Conservation (phyloP, 2,329 filamentous ascomycete species). For the Ceratocystis eucalypticola region DNA sequence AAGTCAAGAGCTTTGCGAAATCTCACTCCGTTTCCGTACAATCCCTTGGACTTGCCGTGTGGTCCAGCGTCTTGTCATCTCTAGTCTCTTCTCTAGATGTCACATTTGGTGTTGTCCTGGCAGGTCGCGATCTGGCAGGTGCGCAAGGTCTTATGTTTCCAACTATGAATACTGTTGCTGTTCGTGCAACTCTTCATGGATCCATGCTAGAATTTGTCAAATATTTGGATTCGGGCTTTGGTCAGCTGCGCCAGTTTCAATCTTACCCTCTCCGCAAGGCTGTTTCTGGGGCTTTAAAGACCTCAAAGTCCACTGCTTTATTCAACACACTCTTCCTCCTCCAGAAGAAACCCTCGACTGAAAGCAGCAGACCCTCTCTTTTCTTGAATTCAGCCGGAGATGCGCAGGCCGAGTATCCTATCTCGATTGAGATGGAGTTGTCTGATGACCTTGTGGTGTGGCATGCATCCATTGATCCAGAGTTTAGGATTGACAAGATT, state of each 20-base stretch:
- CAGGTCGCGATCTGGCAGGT: slow-evolving; percentile 64
- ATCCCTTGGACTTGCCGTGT: slow-evolving; percentile 38
- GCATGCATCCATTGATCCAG: slow-evolving; percentile 56
- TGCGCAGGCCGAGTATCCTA: slow-evolving; percentile 61
- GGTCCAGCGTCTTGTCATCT: slow-evolving; percentile 56
- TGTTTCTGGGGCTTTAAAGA: slow-evolving; percentile 31
- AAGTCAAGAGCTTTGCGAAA: slow-evolving; percentile 26
- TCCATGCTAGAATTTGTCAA: slow-evolving; percentile 48
- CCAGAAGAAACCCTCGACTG: slow-evolving; percentile 22
- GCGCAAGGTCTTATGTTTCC: slow-evolving; percentile 63
- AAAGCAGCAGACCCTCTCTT: background rate
- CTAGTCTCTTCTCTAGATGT: slow-evolving; percentile 55
- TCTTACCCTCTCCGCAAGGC: slow-evolving; percentile 64
- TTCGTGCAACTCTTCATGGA: slow-evolving; percentile 61
- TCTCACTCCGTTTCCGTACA: slow-evolving; percentile 9
- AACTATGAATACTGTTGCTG: slow-evolving; percentile 78
- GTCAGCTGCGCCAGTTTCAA: slow-evolving; percentile 55
- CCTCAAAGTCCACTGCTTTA: slow-evolving; percentile 23
- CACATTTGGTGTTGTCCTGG: slow-evolving; percentile 69
- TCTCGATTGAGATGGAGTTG: slow-evolving; percentile 70
- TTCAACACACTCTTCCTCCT: slow-evolving; percentile 47
- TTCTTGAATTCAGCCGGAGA: background rate
- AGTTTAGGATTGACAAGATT: slow-evolving; percentile 38
- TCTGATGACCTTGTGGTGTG: slow-evolving; percentile 45
- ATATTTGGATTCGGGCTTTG: slow-evolving; percentile 59